Evolutionary conservation across 2,329 filamentous ascomycete species (phyloP).

Genomic region (Alternaria sp.): DNA sequence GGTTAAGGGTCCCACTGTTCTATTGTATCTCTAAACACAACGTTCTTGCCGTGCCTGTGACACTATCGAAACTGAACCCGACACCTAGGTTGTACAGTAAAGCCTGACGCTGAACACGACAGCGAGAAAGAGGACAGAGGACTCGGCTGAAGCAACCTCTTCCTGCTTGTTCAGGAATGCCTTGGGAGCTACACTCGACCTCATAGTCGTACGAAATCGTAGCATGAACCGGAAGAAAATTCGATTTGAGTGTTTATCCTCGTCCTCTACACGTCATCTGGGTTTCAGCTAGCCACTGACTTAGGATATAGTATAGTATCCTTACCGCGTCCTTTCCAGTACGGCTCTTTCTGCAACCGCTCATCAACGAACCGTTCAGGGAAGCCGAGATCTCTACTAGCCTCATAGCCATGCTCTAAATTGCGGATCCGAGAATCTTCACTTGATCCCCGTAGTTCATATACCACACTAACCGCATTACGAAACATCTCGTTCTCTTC

Average conservation of each 20-base stretch:
- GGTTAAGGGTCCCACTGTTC: neutral
- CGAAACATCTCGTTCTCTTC: neutral
- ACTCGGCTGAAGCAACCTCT: neutral
- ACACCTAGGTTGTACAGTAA: neutral
- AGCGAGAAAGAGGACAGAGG: neutral
- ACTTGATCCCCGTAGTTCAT: neutral
- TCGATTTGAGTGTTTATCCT: neutral
- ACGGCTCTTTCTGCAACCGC: neutral
- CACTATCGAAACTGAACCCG: no score
- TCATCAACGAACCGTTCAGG: neutral
- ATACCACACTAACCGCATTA: neutral
- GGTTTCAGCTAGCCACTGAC: neutral
- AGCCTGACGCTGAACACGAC: neutral
- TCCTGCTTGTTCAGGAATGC: neutral
- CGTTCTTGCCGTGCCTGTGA: no score
- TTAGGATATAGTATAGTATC: neutral
- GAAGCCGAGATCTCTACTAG: neutral
- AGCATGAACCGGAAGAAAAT: neutral
- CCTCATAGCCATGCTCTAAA: neutral
- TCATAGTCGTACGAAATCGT: neutral
- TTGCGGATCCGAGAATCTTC: neutral
- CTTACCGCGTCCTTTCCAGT: neutral
- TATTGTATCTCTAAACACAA: neutral
- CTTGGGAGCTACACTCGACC: neutral
- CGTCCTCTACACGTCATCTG: neutral